Evolutionary conservation across 2,329 filamentous ascomycete genomes (phyloP), one percentile per base, ranked within the genome.

Genomic region (Ophiosphaerella herpotricha): DNA sequence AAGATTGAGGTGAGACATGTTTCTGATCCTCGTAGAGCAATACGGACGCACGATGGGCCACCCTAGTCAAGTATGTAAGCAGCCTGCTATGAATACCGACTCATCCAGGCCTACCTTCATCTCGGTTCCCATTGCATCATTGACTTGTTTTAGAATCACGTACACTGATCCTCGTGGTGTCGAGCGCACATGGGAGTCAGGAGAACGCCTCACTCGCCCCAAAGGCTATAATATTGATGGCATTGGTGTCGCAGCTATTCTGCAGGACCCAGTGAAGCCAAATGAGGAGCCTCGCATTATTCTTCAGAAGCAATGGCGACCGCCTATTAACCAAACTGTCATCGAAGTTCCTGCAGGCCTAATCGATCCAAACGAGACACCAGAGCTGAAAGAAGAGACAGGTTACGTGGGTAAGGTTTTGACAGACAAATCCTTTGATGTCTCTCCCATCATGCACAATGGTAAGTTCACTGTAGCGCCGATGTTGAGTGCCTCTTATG

Each of bases 191-290:
- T 91, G 88, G 88, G 88, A 91, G 66, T 87, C 85, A 1, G 85
- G 85, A 13, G 85, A 89, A 71, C 83, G 88, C n/a, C 80, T 80
- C 26, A 90, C 87, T 0, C 82, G 87, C 3, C 86, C 87, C 11
- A 75, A 77, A 47, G 77, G 73, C 55, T 78, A 79, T 49, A 82
- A 83, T 31, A 85, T 90, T 45, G 88, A 91, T 62, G 87, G 85
- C 44, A 87, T 91, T 12, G 87, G 87, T 52, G 89, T 91, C 49
- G 79, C 89, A 13, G 88, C 87, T 36, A 82, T 91, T 55, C 75
- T 91, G 1, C 61, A 70, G 46, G 60, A 72, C 37, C 65, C 70
- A 5, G 55, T 62, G 7, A 62, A 66, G 16, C 64, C 68, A 7
- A 39, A 66, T 24, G 58, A 62, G 6, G 54, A 60, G 5, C 72